These are phyloP conservation scores for Leucaena leucocephala DNA, from an alignment of 306 rosid genomes.

Conservation along the genomic window DNA sequence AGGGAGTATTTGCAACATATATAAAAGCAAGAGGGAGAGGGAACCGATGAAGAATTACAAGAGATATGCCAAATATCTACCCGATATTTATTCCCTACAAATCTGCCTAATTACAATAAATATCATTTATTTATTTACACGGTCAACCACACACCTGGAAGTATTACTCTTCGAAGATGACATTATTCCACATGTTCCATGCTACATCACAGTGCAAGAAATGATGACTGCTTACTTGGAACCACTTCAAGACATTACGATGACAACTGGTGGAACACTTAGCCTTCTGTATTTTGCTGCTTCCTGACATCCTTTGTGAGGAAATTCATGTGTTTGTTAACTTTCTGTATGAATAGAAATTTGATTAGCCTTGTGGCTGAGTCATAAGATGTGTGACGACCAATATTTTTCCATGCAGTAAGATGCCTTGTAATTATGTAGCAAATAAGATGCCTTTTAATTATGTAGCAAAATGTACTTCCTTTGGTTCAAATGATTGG, in stretches of 20 bases:
- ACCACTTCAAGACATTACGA: neutral
- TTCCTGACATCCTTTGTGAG: conserved; percentile 20
- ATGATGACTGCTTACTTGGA: neutral
- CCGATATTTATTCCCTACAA: neutral
- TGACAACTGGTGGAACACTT: neutral
- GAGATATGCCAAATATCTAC: neutral
- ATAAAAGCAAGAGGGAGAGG: too few relatives aligned
- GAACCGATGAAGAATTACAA: too few relatives aligned
- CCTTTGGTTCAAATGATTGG: conserved; percentile 34
- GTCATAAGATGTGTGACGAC: neutral
- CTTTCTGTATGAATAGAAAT: conserved; percentile 18
- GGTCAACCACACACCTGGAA: neutral
- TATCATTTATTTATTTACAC: too few relatives aligned
- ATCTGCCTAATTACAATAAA: neutral
- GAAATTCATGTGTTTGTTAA: conserved; percentile 20
- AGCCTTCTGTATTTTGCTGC: conserved; percentile 13
- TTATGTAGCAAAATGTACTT: neutral
- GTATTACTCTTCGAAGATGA: neutral
- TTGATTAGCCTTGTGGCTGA: neutral
- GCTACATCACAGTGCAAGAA: neutral
- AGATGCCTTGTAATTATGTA: conserved; percentile 11
- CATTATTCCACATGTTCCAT: neutral
- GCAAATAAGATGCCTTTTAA: conserved; percentile 15
- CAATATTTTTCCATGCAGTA: conserved; percentile 16
- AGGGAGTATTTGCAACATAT: neutral